Conservation (phyloP, 116 monocot genomes). For the Dioscorea cayenensis region DNA sequence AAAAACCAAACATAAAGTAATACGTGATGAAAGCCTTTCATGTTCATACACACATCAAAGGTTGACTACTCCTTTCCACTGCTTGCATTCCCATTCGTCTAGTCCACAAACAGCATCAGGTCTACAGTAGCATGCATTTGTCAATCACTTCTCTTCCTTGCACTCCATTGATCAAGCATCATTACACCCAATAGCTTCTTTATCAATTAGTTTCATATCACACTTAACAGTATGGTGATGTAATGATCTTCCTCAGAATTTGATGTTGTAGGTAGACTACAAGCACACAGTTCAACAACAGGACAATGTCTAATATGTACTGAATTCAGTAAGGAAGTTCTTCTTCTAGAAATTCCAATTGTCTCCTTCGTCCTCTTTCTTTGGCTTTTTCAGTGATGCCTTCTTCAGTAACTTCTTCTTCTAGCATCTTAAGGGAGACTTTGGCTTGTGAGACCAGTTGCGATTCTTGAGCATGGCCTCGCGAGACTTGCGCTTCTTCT, state of each 20-base stretch:
- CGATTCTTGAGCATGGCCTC: slow-evolving; percentile 33
- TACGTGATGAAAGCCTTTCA: too few relatives aligned
- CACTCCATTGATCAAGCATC: too few relatives aligned
- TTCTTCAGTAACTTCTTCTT: slow-evolving; percentile 4
- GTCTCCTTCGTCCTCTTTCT: slow-evolving; percentile 42
- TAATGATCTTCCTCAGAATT: background rate
- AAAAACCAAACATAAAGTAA: too few relatives aligned
- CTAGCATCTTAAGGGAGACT: background rate
- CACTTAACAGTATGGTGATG: too few relatives aligned
- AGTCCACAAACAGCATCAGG: too few relatives aligned
- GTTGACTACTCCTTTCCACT: too few relatives aligned
- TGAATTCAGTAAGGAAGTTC: slow-evolving; percentile 30
- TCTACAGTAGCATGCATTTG: too few relatives aligned
- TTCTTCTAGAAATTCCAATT: slow-evolving; percentile 47
- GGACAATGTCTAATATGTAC: background rate
- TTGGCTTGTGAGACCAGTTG: slow-evolving; percentile 19
- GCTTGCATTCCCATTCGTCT: too few relatives aligned
- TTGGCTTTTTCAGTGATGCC: slow-evolving; percentile 1
- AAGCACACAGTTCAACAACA: background rate
- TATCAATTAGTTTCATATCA: too few relatives aligned
- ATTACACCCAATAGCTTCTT: too few relatives aligned
- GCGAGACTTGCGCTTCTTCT: slow-evolving; percentile 43
- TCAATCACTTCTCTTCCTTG: too few relatives aligned
- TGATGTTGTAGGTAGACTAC: background rate
- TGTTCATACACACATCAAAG: too few relatives aligned